Evolutionary conservation across 345 rosid species (phyloP).

Genomic region (Citrus trifoliata): DNA sequence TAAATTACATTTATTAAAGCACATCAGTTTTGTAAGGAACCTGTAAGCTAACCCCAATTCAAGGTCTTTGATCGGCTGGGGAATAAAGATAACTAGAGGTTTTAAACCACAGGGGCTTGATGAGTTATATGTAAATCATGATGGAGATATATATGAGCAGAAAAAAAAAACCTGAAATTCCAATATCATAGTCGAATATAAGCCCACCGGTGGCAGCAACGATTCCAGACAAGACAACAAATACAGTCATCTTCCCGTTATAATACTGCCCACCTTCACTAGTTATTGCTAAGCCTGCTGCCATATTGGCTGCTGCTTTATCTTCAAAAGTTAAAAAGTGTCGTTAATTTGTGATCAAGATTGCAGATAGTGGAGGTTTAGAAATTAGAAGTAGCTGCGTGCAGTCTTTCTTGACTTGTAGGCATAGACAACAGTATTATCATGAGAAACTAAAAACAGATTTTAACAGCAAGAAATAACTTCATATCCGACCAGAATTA

Average conservation of each 20-base stretch:
- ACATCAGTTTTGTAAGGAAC: too few relatives aligned
- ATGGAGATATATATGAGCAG: neutral
- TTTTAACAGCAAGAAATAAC: too few relatives aligned
- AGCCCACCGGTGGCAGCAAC: constrained; percentile 91
- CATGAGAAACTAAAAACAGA: too few relatives aligned
- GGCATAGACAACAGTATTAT: too few relatives aligned
- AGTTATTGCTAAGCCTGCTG: constrained; percentile 21
- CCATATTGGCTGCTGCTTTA: too few relatives aligned
- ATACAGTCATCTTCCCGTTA: constrained; percentile 53
- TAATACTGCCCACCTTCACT: constrained; percentile 25
- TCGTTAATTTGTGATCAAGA: neutral
- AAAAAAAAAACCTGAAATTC: constrained; percentile 53
- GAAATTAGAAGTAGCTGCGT: neutral
- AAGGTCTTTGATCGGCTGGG: too few relatives aligned
- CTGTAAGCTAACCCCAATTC: too few relatives aligned
- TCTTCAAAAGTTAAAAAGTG: neutral
- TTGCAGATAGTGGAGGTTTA: neutral
- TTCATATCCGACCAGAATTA: too few relatives aligned
- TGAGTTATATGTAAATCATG: too few relatives aligned
- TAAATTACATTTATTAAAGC: too few relatives aligned
- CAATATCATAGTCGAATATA: constrained; percentile 81
- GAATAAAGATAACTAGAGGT: too few relatives aligned
- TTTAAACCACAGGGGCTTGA: too few relatives aligned
- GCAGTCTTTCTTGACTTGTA: neutral
- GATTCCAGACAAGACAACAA: constrained; percentile 65